Evolutionary conservation across 495 filamentous ascomycete genomes (phyloP).

Genomic region (Entonaema liquescens): DNA sequence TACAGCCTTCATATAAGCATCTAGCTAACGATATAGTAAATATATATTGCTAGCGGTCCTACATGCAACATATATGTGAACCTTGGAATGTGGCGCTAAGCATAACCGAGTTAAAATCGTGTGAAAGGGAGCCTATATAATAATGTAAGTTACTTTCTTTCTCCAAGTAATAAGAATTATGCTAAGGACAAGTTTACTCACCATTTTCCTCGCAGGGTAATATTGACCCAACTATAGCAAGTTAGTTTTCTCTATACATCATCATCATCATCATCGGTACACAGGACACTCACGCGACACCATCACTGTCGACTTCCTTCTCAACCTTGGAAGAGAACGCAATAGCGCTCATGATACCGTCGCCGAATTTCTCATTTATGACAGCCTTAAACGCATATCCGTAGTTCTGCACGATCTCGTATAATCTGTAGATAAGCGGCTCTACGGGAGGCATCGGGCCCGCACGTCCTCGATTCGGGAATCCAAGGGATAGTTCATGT

Average conservation of each 20-base stretch:
- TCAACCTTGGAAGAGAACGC: constrained; percentile 92
- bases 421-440: constrained; percentile 91
- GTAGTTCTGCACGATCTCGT: constrained; percentile 98
- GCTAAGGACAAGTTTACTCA: constrained; percentile 53
- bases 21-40: neutral
- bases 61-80: neutral
- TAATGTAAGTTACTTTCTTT: constrained; percentile 32
- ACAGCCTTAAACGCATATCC: constrained; percentile 97
- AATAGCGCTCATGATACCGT: constrained; percentile 99
- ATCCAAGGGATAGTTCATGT: constrained; percentile 52
- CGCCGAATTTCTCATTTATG: constrained; percentile 98
- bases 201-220: constrained; percentile 95
- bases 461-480: constrained; percentile 82
- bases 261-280: neutral
- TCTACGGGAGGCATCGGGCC: constrained; percentile 95
- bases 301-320: constrained; percentile 90
- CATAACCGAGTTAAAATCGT: constrained; percentile 58
- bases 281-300: constrained; percentile 50
- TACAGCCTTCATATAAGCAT: neutral
- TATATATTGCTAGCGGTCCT: no score
- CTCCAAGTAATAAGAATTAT: neutral
- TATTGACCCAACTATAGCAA: constrained; percentile 80
- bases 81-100: neutral
- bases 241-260: constrained; percentile 31
- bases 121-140: constrained; percentile 67